phyloP scores from a whole-genome alignment of 2,329 filamentous ascomycete species.

The Rutstroemia sp. region DNA sequence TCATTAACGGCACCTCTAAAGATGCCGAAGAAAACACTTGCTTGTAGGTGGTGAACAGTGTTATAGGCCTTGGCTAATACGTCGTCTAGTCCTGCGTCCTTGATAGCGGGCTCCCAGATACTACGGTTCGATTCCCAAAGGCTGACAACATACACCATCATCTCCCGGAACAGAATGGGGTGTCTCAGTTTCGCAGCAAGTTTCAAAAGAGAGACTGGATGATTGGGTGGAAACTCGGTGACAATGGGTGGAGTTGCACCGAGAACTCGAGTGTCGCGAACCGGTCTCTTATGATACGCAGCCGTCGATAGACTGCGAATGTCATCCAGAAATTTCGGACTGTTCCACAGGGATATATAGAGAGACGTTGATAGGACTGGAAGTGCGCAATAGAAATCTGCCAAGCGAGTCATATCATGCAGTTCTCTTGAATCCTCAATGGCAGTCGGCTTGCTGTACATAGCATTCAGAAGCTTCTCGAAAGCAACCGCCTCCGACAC shows the following conservation, averaged over 20 bases:
- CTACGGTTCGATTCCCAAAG: not conserved
- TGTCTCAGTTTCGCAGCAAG: not conserved
- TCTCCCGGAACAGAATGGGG: not conserved
- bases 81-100: not conserved
- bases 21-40: not conserved
- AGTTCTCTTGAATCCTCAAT: slow-evolving; percentile 5
- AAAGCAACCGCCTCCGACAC: slow-evolving; percentile 1
- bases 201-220: not conserved
- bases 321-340: not conserved
- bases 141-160: not conserved
- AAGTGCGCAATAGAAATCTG: slow-evolving; percentile 13
- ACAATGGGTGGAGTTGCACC: not conserved
- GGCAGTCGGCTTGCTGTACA: slow-evolving; percentile 12
- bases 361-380: slow-evolving; percentile 2
- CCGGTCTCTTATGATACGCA: not conserved
- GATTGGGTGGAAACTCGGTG: not conserved
- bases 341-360: not conserved
- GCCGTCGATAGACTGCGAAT: not conserved
- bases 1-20: not conserved
- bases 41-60: not conserved
- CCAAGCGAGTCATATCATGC: slow-evolving; percentile 4
- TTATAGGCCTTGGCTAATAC: not conserved
- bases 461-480: slow-evolving; percentile 12
- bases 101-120: not conserved
- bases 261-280: no score